Evolutionary conservation across 371 early-diverging fungal genomes (phyloP).

Genomic region (Dichotomocladium elegans): DNA sequence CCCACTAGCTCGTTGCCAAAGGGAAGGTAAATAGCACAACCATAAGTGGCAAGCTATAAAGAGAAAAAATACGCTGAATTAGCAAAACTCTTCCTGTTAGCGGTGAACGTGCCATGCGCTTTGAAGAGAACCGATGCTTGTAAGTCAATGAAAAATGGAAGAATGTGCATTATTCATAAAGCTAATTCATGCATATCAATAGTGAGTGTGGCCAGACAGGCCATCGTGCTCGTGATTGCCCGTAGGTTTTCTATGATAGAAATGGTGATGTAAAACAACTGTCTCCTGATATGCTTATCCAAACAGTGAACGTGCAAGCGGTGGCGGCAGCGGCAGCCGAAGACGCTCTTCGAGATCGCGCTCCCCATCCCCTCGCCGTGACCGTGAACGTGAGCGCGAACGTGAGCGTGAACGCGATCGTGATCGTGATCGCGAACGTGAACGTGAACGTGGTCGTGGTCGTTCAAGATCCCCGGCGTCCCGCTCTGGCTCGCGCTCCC

Average conservation of each 20-base stretch:
- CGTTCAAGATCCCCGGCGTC: slow-evolving; percentile 1
- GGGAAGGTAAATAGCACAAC: slow-evolving; percentile 23
- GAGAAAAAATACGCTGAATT: not conserved
- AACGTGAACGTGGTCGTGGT: slow-evolving; percentile 2
- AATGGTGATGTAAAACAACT: not conserved
- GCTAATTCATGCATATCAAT: not conserved
- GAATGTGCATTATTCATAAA: not conserved
- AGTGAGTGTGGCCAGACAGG: slow-evolving; percentile 41
- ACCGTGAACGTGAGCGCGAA: slow-evolving; percentile 17
- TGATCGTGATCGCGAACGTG: slow-evolving; percentile 15
- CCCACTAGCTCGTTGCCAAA: slow-evolving; percentile 29
- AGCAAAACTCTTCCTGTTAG: no score
- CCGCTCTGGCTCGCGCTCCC: slow-evolving; percentile 11
- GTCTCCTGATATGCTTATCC: not conserved
- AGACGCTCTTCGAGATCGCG: slow-evolving; percentile 39
- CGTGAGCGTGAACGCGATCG: slow-evolving; percentile 16
- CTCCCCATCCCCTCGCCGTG: slow-evolving; percentile 32
- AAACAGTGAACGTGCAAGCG: slow-evolving; percentile 7
- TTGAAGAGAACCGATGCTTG: slow-evolving; percentile 41
- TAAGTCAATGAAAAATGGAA: no score
- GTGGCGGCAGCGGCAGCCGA: slow-evolving; percentile 6
- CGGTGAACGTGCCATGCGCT: slow-evolving; percentile 42
- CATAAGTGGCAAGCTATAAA: not conserved
- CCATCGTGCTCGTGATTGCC: slow-evolving; percentile 36
- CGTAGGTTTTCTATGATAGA: slow-evolving; percentile 28